Percentiles rank a stretch among this genome's conserved stretches.
Evolutionary conservation across 768 basidiomycete species (phyloP).

Genomic region (Sarcodon sp.): DNA sequence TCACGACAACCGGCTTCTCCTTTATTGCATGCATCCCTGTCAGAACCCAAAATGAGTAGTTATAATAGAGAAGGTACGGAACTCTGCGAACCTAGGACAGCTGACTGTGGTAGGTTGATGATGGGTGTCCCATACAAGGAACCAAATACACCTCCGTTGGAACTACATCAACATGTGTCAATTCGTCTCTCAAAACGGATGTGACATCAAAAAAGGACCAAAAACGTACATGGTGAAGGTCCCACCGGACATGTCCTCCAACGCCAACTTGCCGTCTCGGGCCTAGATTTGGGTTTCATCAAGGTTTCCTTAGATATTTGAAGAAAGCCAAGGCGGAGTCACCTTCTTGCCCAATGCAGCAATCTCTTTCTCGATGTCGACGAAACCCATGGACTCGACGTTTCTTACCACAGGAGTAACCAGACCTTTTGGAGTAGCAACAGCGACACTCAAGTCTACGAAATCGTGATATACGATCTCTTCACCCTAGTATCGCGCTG

Average conservation of each 20-base stretch:
- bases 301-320: not conserved
- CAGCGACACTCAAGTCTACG: constrained; percentile 91
- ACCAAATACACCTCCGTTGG: constrained; percentile 98
- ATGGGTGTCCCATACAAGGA: constrained; percentile 98
- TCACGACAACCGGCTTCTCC: constrained; percentile 79
- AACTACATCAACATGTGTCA: constrained; percentile 32
- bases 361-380: constrained; percentile 92
- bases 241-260: constrained; percentile 97
- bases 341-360: constrained; percentile 84
- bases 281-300: constrained; percentile 31
- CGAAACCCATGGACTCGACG: constrained; percentile 71
- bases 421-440: constrained; percentile 93
- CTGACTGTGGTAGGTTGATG: constrained; percentile 92
- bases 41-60: not conserved
- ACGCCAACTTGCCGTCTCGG: constrained; percentile 82
- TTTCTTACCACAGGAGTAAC: constrained; percentile 95
- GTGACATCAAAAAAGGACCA: not conserved
- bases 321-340: not conserved
- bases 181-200: not conserved
- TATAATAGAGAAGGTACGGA: not conserved
- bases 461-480: constrained; percentile 89
- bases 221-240: constrained; percentile 89
- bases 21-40: constrained; percentile 91
- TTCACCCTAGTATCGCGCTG: constrained; percentile 40
- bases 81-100: constrained; percentile 61